These are phyloP conservation scores for Quercus lobata DNA, from an alignment of 331 rosid species.

Conservation along the genomic window DNA sequence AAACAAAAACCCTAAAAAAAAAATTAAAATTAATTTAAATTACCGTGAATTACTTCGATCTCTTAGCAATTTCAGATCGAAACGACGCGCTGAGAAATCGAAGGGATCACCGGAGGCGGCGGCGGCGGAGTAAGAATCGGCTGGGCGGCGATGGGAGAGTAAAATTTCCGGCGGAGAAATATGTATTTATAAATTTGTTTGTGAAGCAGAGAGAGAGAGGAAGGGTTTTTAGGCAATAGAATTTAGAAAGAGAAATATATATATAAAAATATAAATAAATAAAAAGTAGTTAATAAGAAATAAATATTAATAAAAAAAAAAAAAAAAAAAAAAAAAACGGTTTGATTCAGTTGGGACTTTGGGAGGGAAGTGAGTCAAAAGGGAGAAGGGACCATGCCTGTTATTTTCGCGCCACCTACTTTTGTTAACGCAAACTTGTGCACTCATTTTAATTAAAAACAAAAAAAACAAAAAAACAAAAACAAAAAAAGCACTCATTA, in stretches of 20 bases:
- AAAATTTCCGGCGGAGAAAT: constrained; percentile 32
- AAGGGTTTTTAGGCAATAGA: neutral
- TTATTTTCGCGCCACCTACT: constrained; percentile 87
- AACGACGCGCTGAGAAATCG: neutral
- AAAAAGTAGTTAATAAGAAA: neutral
- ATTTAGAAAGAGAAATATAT: constrained; percentile 3
- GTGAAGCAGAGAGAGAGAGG: constrained; percentile 20
- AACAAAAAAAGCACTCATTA: no score
- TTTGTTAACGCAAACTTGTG: constrained; percentile 1
- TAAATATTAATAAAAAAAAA: neutral
- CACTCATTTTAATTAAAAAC: neutral
- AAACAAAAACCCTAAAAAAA: constrained; percentile 6
- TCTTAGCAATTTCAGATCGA: constrained; percentile 6
- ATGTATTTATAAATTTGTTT: neutral
- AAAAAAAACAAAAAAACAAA: no score
- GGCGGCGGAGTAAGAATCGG: neutral
- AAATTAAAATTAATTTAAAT: neutral
- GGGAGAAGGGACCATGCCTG: constrained; percentile 14
- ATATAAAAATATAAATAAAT: neutral
- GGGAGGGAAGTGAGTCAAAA: constrained; percentile 35
- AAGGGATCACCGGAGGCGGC: constrained; percentile 5
- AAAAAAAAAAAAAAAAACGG: constrained; percentile 39
- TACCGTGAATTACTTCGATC: neutral
- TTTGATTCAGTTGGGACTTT: constrained; percentile 42
- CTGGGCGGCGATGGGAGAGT: constrained; percentile 25